phyloP scores from a whole-genome alignment of 441 rosid genomes.

The Gossypium gossypioides region DNA sequence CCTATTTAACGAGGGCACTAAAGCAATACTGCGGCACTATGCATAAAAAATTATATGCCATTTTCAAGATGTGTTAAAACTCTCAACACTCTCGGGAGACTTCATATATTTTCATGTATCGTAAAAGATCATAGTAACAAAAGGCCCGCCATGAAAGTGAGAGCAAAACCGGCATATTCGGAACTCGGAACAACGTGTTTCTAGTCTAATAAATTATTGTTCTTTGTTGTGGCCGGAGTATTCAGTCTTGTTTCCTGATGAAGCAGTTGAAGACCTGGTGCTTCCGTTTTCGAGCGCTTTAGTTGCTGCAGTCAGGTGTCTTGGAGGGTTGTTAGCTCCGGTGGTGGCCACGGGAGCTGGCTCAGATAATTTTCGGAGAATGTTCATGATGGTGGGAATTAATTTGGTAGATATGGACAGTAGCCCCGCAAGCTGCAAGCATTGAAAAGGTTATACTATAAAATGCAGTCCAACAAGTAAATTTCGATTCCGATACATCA shows the following conservation, averaged over 20 bases:
- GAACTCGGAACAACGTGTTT: not conserved
- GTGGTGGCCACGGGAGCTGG: conserved; percentile 54
- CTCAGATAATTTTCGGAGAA: conserved; percentile 65
- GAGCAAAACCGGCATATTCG: conserved; percentile 15
- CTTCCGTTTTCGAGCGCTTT: conserved; percentile 12
- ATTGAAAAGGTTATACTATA: not conserved
- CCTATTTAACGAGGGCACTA: conserved; percentile 29
- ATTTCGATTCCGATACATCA: not conserved
- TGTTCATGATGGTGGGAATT: conserved; percentile 79
- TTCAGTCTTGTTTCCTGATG: conserved; percentile 24
- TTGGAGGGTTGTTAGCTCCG: conserved; percentile 29
- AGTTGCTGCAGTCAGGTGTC: conserved; percentile 25
- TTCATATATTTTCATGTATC: not conserved
- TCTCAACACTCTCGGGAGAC: conserved; percentile 3
- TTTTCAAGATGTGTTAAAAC: conserved; percentile 7
- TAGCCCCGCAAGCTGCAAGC: conserved; percentile 73
- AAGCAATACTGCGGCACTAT: conserved; percentile 28
- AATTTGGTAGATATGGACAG: conserved; percentile 66
- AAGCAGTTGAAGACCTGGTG: conserved; percentile 31
- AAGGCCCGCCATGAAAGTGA: not conserved
- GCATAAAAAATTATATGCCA: conserved; percentile 37
- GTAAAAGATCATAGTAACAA: not conserved
- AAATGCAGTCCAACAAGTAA: not conserved
- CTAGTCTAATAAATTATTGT: conserved; percentile 11
- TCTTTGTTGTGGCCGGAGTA: conserved; percentile 34